Evolutionary conservation across 805 yeast genomes (phyloP), one percentile per base, ranked within the genome.

Genomic region (Yamadazyma nakazawae): DNA sequence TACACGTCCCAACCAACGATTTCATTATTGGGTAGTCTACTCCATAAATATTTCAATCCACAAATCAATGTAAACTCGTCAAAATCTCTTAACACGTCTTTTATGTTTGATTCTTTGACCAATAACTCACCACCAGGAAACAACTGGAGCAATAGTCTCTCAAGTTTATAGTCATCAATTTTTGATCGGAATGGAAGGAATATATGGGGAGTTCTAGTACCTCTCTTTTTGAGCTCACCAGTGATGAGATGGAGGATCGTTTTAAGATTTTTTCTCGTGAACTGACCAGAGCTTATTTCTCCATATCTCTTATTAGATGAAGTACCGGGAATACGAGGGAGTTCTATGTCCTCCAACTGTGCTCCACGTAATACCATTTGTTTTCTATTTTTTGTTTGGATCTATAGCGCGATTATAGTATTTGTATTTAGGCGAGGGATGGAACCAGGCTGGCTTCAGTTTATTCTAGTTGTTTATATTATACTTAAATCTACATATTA

Each of bases 1-100:
- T 90, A 90, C 0, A 88, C 81, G 46, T 83, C 85, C 96, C 96
- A 89, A 0, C 96, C 94, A 37, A 90, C 81, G 26, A 90, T 75
- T 53, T 90, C 88, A 50, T 80, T 78, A 46, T 83, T 84, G 8
- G 92, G 92, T 17, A 91, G 65, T 48, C 97, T 72, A 50, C 91
- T 80, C 97, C 97, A 90, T 39, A 88, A 71, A 66, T 87, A 90
- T 60, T 88, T 89, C 49, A 90, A 69, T 1, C 84, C 84, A 47
- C 88, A 78, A 32, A 86, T 80, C 35, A 90, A 66, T 1, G 91
- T 84, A 61, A 79, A 83, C 46, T 81, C 88, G 53, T 87, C 89
- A 37, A 62, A 61, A 42, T 68, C 57, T 40, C 72, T 62, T 5
- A 86, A 70, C 2, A 76, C 68, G 7, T 73, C 71, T 13, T 32